phyloP scores from a whole-genome alignment of 2,329 filamentous ascomycete genomes.

The Dendrostoma leiphaemia region DNA sequence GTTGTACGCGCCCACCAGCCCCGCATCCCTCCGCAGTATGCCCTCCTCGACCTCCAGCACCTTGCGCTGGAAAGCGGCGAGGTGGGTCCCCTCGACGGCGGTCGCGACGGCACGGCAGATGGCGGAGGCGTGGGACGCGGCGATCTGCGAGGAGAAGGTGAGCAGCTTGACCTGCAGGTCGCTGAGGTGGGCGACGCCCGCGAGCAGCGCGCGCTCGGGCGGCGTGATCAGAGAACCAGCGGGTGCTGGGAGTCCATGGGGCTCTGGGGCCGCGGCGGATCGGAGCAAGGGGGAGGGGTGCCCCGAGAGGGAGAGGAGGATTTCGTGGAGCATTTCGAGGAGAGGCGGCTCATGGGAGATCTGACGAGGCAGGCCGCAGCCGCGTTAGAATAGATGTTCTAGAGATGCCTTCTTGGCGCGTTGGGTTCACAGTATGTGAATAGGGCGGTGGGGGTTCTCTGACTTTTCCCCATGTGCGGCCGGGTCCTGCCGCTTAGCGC shows the following conservation, averaged over 20 bases:
- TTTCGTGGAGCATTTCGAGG: slow-evolving; percentile 86
- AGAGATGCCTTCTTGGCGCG: no score
- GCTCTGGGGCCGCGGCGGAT: slow-evolving; percentile 43
- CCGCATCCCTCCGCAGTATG: slow-evolving; percentile 74
- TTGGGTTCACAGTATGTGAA: not conserved
- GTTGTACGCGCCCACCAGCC: slow-evolving; percentile 83
- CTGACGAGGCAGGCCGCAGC: not conserved
- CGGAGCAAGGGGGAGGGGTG: slow-evolving; percentile 87
- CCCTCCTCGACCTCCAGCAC: slow-evolving; percentile 80
- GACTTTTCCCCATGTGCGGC: slow-evolving; percentile 13
- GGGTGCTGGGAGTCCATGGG: slow-evolving; percentile 30
- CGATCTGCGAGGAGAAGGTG: slow-evolving; percentile 63
- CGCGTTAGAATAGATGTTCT: slow-evolving; percentile 13
- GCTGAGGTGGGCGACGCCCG: slow-evolving; percentile 73
- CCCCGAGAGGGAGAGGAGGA: slow-evolving; percentile 92
- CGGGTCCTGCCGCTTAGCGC: not conserved
- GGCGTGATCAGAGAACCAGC: slow-evolving; percentile 60
- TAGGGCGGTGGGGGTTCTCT: slow-evolving; percentile 1
- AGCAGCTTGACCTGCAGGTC: slow-evolving; percentile 73
- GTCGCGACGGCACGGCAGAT: slow-evolving; percentile 87
- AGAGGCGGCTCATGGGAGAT: not conserved
- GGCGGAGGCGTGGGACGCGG: slow-evolving; percentile 70
- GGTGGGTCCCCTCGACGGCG: slow-evolving; percentile 70
- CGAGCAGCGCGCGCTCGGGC: slow-evolving; percentile 78
- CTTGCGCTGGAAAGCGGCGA: slow-evolving; percentile 78